Base-by-base conservation (phyloP, 2,329 filamentous ascomycete species). In the Hymenoscyphus linearis region DNA sequence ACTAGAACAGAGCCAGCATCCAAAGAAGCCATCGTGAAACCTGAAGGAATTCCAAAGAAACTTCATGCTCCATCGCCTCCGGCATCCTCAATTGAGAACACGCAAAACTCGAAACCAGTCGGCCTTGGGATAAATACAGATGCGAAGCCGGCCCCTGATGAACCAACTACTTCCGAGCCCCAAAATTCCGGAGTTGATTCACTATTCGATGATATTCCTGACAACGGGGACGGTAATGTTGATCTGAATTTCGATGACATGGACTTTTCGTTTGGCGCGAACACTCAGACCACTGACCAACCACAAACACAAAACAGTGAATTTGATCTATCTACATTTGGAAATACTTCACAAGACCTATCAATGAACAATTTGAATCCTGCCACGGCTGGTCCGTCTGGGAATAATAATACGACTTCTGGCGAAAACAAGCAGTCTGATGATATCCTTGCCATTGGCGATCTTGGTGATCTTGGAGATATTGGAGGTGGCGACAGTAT, bases 321-420 rank as follows among this genome's bases (percentile, higher is more conserved):
- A 10, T 70, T 72, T 52, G 71, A 73, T 60, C 61, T 72, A 4
- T 69, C 68, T 2, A 69, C 64, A 10, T 72, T 72, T 63, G 69
- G 69, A 31, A 68, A 65, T 50, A 58, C 59, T 67, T 76, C 6
- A 71, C 77, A 40, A 72, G 77, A 60, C 67, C 79, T 58, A 71
- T 78, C 62, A 71, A 75, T 66, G 77, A 75, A 66, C 67, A 72
- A 50, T 26, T 67, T 18, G 63, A 67, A 37, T 59, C 59, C 31
- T 56, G 62, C 35, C 14, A 44, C 26, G 52, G 64, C 61, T 27
- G 59, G 27, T 18, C 37, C 1, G 37, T 18, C 37, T 18, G 37
- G 37, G 2, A 18, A 40, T n/a, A 65, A 60, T 22, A 64, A 62
- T 27, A 26, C 55, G 35, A 66, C 60, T 9, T 37, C 54, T 13